phyloP scores from a whole-genome alignment of 768 basidiomycete genomes.

The Phanerodontia chrysosporium region DNA sequence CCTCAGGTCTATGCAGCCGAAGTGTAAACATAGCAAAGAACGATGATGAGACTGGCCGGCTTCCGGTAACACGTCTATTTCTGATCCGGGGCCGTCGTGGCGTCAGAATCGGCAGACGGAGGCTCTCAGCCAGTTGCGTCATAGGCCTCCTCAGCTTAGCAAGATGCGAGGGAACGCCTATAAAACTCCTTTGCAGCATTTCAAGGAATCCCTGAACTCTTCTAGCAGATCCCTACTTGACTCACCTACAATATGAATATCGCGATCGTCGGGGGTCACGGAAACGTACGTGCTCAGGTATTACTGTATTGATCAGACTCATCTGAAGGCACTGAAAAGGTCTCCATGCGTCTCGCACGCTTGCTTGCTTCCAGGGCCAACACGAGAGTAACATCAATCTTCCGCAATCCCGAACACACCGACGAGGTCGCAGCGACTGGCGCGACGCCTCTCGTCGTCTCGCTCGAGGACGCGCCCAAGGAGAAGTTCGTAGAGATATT shows the following conservation, averaged over 20 bases:
- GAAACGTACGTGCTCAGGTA: conserved; percentile 32
- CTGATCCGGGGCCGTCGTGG: no score
- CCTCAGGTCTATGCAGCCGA: no score
- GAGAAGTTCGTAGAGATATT: conserved; percentile 45
- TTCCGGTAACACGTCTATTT: no score
- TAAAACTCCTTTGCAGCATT: background rate
- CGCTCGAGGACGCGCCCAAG: conserved; percentile 47
- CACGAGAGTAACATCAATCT: conserved; percentile 50
- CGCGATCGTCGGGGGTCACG: conserved; percentile 51
- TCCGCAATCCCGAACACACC: conserved; percentile 44
- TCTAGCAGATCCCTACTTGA: background rate
- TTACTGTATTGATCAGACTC: background rate
- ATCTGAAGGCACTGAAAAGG: conserved; percentile 25
- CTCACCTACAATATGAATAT: conserved; percentile 26
- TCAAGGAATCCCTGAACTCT: background rate
- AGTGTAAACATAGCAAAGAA: no score
- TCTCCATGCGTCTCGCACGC: conserved; percentile 45
- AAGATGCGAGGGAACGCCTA: no score
- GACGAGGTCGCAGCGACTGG: conserved; percentile 40
- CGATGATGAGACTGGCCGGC: no score
- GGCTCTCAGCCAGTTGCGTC: no score
- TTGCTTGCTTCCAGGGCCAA: conserved; percentile 32
- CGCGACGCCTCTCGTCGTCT: conserved; percentile 45
- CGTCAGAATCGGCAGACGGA: no score
- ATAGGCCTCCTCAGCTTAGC: no score